Evolutionary conservation across 2,329 filamentous ascomycete genomes (phyloP), one percentile per base, ranked within the genome.

Genomic region (Alternaria infectoria): DNA sequence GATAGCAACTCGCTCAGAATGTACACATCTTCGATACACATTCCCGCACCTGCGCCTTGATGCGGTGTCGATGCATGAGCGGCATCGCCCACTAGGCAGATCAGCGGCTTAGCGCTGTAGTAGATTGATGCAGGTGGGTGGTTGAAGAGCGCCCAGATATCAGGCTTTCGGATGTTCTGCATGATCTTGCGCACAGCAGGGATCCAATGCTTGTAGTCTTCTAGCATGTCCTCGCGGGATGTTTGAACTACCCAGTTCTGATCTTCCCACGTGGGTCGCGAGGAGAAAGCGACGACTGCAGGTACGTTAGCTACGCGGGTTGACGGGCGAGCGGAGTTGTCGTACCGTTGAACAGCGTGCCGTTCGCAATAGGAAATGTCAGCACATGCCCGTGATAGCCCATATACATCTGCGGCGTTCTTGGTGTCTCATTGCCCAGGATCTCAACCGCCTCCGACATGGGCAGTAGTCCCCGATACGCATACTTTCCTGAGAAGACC

Each of bases 381-480:
- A 61, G 12, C 8, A 61, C 54, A 6, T 51, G 26, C 6, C 26
- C n/a, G 9, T 19, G 10, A 5, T 51, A 51, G 26, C 47, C 47
- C 15, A 51, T 40, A 6, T 40, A 40, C 86, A 86, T 12, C 85
- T 82, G 68, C 86, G 80, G 72, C 91, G 89, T 0, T 85, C 87
- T 55, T 82, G 77, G 0, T 84, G 85, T 0, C 88, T 89, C 57
- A 86, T 83, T 74, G 3, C 86, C 86, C 3, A 90, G 67, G 3
- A 82, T 81, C 11, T 79, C 73, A 1, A 80, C 74, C 0, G 87
- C 88, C 15, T 83, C 74, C 1, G 82, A 79, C 83, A 91, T 90
- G 0, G 88, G 86, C 2, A 90, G 81, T 3, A 91, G 75, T 0
- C 86, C 86, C 7, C 89, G 83, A 76, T 89, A 91, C 32, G 86